These are phyloP conservation scores for Yamadazyma spencermartinsiae DNA, from an alignment of 1,139 yeast genomes.

Conservation along the genomic window DNA sequence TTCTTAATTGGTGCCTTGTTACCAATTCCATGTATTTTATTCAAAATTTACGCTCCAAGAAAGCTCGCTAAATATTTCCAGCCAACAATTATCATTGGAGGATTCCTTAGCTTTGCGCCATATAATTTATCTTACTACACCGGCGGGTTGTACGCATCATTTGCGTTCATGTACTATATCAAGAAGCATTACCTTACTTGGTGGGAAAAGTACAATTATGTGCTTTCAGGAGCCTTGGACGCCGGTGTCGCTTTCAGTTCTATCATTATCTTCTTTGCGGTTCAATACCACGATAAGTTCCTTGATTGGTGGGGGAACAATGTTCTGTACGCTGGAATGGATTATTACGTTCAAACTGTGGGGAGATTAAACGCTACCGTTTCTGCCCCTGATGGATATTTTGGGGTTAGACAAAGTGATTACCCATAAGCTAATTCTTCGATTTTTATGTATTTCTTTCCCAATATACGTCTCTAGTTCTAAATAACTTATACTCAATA, in stretches of 20 bases:
- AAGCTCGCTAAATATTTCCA: slow-evolving; percentile 32
- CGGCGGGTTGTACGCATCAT: slow-evolving; percentile 48
- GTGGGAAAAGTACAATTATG: slow-evolving; percentile 68
- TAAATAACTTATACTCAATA: too few relatives aligned
- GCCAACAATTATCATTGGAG: slow-evolving; percentile 41
- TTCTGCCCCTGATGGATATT: slow-evolving; percentile 40
- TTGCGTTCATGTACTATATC: slow-evolving; percentile 52
- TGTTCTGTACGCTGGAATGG: slow-evolving; percentile 45
- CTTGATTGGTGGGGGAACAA: slow-evolving; percentile 63
- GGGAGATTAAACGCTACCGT: slow-evolving; percentile 18
- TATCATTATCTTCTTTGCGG: slow-evolving; percentile 56
- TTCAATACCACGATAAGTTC: slow-evolving; percentile 41
- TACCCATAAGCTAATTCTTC: background rate
- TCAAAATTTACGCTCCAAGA: slow-evolving; percentile 35
- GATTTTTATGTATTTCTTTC: background rate
- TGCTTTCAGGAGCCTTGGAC: slow-evolving; percentile 56
- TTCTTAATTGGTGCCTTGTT: slow-evolving; percentile 54
- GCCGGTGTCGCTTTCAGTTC: slow-evolving; percentile 64
- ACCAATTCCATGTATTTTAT: slow-evolving; percentile 40
- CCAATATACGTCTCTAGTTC: background rate
- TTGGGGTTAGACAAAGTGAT: slow-evolving; percentile 27
- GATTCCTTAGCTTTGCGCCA: slow-evolving; percentile 50
- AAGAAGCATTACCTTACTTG: slow-evolving; percentile 48
- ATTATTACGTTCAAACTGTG: slow-evolving; percentile 28
- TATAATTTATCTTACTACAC: slow-evolving; percentile 55